Base-by-base conservation (phyloP, 805 yeast genomes). In the Candida gorgasii region DNA sequence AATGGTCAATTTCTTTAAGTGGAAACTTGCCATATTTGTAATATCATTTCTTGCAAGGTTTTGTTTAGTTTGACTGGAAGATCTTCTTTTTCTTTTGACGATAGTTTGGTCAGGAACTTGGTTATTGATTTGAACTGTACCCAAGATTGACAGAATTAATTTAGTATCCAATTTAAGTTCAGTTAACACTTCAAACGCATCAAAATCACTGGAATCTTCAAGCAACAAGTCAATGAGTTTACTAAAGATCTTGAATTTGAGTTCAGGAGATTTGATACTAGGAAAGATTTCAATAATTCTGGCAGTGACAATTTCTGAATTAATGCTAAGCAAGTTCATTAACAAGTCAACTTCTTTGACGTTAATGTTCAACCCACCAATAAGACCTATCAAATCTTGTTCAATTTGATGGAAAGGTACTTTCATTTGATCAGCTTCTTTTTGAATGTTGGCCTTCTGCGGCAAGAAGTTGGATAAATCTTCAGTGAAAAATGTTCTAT, bases 41-140 rank as follows among this genome's bases (percentile, higher is more conserved):
- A 90, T 76, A 44, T 80, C 86, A 42, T 84, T 86, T 44, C 67
- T 81, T 42, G 84, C 80, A 72, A 84, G 76, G n/a, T 84, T 84
- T 54, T 82, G 89, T 56, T 80, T 83, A 1, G 92, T 75, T 12
- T 86, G 75, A 22, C 88, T 81, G 1, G 93, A 82, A 1, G 93
- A 83, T 68, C 97, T 78, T 72, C 97, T 82, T 58, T 73, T 66
- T 65, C 96, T 79, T 62, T 88, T 87, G 12, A 89, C 80, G 16
- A 80, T 71, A 27, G 71, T 71, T 45, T 65, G 75, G 40, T 70
- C 74, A 3, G 77, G 76, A 6, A 68, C 52, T 35, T 64, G 62
- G 8, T 75, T 58, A 39, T 76, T 78, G 32, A 84, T 75, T 56
- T 78, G 82, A 46, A 80, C 81, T 19, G 76, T 76, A 23, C 74